Conservation (phyloP, 2,329 filamentous ascomycete genomes). For the Fusarium penzigii region DNA sequence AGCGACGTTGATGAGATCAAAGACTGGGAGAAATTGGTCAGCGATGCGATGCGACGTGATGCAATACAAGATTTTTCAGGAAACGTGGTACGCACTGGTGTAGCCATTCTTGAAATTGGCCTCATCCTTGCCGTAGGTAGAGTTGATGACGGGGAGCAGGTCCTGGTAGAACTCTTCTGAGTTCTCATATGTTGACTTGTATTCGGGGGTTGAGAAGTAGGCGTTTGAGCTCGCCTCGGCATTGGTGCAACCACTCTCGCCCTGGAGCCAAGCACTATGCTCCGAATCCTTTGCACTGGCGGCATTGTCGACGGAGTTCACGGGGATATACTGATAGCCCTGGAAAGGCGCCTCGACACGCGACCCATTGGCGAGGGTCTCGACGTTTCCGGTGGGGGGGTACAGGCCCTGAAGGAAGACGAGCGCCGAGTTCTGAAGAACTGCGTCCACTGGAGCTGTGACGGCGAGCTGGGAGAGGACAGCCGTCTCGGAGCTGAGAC, state of each 20-base stretch:
- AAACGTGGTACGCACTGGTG: slow-evolving; percentile 59
- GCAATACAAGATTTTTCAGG: slow-evolving; percentile 34
- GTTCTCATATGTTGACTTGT: slow-evolving; percentile 42
- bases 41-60: background rate
- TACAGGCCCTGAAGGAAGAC: slow-evolving; percentile 87
- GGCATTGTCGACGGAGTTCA: slow-evolving; percentile 60
- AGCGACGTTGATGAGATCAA: slow-evolving; percentile 61
- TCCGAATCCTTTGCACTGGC: slow-evolving; percentile 58
- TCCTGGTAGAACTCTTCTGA: slow-evolving; percentile 62
- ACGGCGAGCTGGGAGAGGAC: slow-evolving; percentile 70
- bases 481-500: slow-evolving; percentile 67
- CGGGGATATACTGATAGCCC: slow-evolving; percentile 83
- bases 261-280: slow-evolving; percentile 60
- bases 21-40: slow-evolving; percentile 43
- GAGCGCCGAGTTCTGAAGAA: slow-evolving; percentile 77
- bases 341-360: slow-evolving; percentile 66
- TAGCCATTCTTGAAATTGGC: slow-evolving; percentile 62
- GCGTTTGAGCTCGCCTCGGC: slow-evolving; percentile 56
- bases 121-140: slow-evolving; percentile 46
- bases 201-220: slow-evolving; percentile 53
- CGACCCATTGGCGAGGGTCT: slow-evolving; percentile 72
- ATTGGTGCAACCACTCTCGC: slow-evolving; percentile 56
- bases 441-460: slow-evolving; percentile 71
- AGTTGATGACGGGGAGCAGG: slow-evolving; percentile 56
- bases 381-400: slow-evolving; percentile 66